Evolutionary conservation across 2,329 filamentous ascomycete genomes (phyloP), one percentile per base, ranked within the genome.

Genomic region (Torrubiella hemipterigena): DNA sequence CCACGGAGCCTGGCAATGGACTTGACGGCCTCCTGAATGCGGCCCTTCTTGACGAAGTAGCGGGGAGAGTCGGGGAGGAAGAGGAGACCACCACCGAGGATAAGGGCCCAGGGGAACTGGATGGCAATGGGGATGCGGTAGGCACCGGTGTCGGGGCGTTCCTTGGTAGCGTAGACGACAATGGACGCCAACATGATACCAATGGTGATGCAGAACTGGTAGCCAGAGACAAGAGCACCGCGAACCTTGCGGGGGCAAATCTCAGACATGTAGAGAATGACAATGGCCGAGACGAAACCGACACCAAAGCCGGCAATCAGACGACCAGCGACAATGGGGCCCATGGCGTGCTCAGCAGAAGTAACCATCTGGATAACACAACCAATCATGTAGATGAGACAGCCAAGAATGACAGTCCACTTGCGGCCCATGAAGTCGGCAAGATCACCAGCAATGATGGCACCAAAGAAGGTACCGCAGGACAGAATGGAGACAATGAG

Each of bases 181-280:
- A 74, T 75, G 2, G 81, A 71, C 15, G 82, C 82, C 37, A 89
- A 57, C 51, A 89, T 63, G 41, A 91, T 61, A 58, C 83, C 83
- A 41, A 87, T 69, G 38, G 81, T 87, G 54, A 87, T 78, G 54
- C 76, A 84, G 65, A 86, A 86, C 52, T 87, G 81, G 62, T 87
- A 87, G 5, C 79, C 80, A 2, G 79, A 73, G n/a, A 89, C 82
- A 30, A 87, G 69, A 33, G 81, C 77, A 49, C 81, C 81, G 48
- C 82, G 55, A 41, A 91, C 77, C 55, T 81, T 83, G 54, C 69
- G 71, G 36, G 79, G 78, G 40, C 61, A 59, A 50, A 87, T 83
- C 59, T 87, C 83, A 29, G 78, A 84, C 82, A 91, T 89, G 71
- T 91, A 87, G 38, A 86, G 65, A 49, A 86, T 83, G 55, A 86